These are phyloP conservation scores for Phialemoniopsis sp. DNA, from an alignment of 2,329 filamentous ascomycete genomes.

Conservation along the genomic window DNA sequence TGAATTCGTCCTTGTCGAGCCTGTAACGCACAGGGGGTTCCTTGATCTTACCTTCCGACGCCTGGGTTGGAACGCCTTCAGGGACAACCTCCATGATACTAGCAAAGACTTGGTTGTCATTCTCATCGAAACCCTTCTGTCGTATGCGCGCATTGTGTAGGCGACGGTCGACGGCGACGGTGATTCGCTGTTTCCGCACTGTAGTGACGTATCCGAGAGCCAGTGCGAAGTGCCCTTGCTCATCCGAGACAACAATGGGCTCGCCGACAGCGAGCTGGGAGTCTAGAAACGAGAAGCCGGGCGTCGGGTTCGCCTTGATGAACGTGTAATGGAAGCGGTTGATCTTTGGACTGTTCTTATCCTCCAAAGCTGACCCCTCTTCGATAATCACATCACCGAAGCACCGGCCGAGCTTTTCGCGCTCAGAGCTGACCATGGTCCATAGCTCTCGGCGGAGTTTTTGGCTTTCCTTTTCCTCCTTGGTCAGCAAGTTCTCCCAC, in stretches of 20 bases:
- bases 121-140: conserved; percentile 69
- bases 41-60: conserved; percentile 47
- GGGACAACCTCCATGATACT: conserved; percentile 84
- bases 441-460: conserved; percentile 87
- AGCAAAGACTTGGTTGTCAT: conserved; percentile 77
- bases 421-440: conserved; percentile 89
- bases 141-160: conserved; percentile 82
- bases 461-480: conserved; percentile 87
- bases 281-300: conserved; percentile 80
- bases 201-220: conserved; percentile 87
- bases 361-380: conserved; percentile 68
- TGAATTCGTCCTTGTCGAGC: conserved; percentile 96
- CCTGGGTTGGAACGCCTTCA: conserved; percentile 46
- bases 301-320: conserved; percentile 58
- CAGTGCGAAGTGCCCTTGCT: conserved; percentile 89
- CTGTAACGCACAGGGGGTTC: conserved; percentile 66
- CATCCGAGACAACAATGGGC: conserved; percentile 93
- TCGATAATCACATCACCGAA: conserved; percentile 86
- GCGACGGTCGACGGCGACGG: conserved; percentile 83
- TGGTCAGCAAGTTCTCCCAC: conserved; percentile 90
- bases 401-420: conserved; percentile 84
- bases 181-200: conserved; percentile 71
- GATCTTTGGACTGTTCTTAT: conserved; percentile 71
- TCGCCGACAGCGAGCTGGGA: conserved; percentile 86
- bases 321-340: conserved; percentile 89